Conservation (phyloP, 768 basidiomycete genomes). For the Lyophyllum decastes region DNA sequence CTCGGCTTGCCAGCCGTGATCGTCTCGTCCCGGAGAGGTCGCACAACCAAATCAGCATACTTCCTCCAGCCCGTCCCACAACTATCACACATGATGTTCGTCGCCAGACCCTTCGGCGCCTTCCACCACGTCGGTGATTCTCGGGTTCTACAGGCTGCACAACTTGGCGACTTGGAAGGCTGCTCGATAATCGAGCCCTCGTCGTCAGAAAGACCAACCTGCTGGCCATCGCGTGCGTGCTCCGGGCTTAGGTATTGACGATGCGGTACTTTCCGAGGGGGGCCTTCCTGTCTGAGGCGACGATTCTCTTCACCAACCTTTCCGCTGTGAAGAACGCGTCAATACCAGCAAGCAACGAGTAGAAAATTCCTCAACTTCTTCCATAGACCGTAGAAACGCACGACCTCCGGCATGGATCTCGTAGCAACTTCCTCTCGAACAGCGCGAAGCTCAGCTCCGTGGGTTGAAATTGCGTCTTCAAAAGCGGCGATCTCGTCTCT, state of each 20-base stretch:
- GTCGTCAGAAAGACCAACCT: slow-evolving; percentile 61
- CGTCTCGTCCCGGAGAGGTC: slow-evolving; percentile 70
- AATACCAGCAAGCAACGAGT: background rate
- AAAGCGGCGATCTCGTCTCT: slow-evolving; percentile 71
- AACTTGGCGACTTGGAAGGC: slow-evolving; percentile 57
- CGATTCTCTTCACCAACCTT: slow-evolving; percentile 72
- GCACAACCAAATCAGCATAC: slow-evolving; percentile 85
- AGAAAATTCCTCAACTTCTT: slow-evolving; percentile 57
- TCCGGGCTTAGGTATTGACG: slow-evolving; percentile 36
- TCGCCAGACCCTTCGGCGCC: slow-evolving; percentile 83
- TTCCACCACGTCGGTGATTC: slow-evolving; percentile 89
- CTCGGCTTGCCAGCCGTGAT: slow-evolving; percentile 53
- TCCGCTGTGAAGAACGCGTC: slow-evolving; percentile 38
- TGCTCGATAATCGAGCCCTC: slow-evolving; percentile 74
- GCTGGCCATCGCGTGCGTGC: slow-evolving; percentile 45
- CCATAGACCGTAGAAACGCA: slow-evolving; percentile 85
- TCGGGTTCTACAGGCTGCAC: slow-evolving; percentile 83
- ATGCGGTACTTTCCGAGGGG: slow-evolving; percentile 34
- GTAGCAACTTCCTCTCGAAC: slow-evolving; percentile 75
- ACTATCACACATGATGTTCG: slow-evolving; percentile 77
- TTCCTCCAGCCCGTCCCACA: slow-evolving; percentile 92
- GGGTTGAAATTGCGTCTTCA: slow-evolving; percentile 70
- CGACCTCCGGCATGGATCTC: slow-evolving; percentile 73
- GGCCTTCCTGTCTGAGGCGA: slow-evolving; percentile 42
- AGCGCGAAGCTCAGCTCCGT: slow-evolving; percentile 79